Conservation (phyloP, 2,329 filamentous ascomycete species). For the Cercospora zeina region DNA sequence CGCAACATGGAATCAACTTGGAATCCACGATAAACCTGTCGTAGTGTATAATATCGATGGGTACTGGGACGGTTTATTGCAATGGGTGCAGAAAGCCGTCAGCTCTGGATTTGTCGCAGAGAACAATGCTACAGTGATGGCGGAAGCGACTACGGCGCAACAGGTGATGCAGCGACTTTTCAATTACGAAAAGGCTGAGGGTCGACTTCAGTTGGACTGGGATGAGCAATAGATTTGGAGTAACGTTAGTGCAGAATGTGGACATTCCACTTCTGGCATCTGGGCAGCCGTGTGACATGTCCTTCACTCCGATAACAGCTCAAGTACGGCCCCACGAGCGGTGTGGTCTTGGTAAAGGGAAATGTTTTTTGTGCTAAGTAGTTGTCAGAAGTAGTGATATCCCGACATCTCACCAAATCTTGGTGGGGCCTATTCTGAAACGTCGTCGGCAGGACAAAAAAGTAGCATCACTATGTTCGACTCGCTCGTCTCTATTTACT, state of each 20-base stretch:
- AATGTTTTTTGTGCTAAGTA: too few relatives aligned
- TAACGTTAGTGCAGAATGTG: background rate
- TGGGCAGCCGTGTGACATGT: background rate
- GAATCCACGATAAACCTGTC: conserved; percentile 79
- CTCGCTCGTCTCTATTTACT: too few relatives aligned
- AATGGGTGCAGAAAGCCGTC: conserved; percentile 76
- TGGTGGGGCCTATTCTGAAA: too few relatives aligned
- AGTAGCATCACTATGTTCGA: too few relatives aligned
- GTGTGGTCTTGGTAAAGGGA: too few relatives aligned
- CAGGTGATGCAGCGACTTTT: conserved; percentile 69
- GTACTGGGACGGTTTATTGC: conserved; percentile 84
- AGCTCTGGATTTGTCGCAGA: conserved; percentile 72
- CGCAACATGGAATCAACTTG: conserved; percentile 88
- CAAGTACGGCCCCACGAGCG: too few relatives aligned
- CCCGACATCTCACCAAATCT: too few relatives aligned
- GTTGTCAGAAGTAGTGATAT: too few relatives aligned
- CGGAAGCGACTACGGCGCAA: conserved; percentile 69
- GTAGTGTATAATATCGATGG: conserved; percentile 60
- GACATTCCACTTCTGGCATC: background rate
- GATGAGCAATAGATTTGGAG: conserved; percentile 42
- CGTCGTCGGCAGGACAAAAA: too few relatives aligned
- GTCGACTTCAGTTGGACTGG: conserved; percentile 81
- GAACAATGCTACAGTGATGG: conserved; percentile 72
- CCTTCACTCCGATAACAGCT: too few relatives aligned
- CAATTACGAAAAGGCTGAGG: conserved; percentile 73